Evolutionary conservation across 2,329 filamentous ascomycete genomes (phyloP), one percentile per base, ranked within the genome.

Genomic region (Monosporascus sp.): DNA sequence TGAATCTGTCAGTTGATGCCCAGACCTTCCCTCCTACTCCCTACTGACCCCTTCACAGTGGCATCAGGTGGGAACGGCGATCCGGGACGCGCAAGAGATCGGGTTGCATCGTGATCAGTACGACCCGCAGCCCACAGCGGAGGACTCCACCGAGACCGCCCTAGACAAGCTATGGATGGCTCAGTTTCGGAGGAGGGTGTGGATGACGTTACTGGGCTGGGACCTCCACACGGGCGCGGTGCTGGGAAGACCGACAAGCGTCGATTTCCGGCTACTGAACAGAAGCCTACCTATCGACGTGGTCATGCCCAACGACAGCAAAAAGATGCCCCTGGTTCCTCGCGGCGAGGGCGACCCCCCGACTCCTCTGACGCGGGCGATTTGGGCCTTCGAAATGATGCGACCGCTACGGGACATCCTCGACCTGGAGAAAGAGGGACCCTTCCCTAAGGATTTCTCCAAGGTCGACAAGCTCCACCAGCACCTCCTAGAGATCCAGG

Each of bases 61-160:
- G 78, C 79, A 83, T 61, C 73, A 74, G 1, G 71, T 85, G 31
- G 78, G 79, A 1, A 72, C 75, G 22, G 77, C 79, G 0, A 83
- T 85, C 52, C 72, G 80, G 41, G 82, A 85, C 62, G 83, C 81
- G 0, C 82, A 85, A 62, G 82, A 85, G 58, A 75, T 85, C 41
- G 83, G 82, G 14, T 69, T 86, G 60, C 78, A 86, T 58, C 73
- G 77, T 14, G 76, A 81, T 56, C 72, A 69, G 37, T 66, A 77
- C 27, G 79, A 83, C 56, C 79, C 79, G 0, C 74, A 75, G 48
- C 76, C 78, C 3, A 68, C 65, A 15, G 68, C 75, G 37, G 67
- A 73, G 39, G 75, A 72, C 39, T 65, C 62, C 15, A 62, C 74
- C 5, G 79, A 80, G 54, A 74, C 75, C 35, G 67, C 77, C 2